These are phyloP conservation scores for Ganoderma meredithae DNA, from an alignment of 1,284 basidiomycete genomes.

Conservation along the genomic window DNA sequence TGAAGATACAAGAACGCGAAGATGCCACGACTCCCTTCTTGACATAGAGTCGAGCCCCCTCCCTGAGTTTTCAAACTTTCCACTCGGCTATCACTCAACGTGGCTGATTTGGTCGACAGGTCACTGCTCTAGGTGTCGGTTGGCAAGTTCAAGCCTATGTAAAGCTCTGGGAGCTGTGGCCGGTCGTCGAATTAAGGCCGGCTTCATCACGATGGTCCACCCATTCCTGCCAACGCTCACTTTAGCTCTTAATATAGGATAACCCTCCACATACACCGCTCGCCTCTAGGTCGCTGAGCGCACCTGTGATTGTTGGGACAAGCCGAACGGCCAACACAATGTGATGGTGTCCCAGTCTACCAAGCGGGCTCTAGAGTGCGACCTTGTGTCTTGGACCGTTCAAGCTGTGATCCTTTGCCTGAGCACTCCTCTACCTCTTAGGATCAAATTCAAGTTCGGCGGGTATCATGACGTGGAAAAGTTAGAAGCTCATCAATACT, in stretches of 20 bases:
- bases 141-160: not conserved
- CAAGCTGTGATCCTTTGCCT: no score
- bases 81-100: not conserved
- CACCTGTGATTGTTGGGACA: no score
- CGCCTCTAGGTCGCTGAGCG: no score
- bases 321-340: no score
- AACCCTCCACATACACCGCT: not conserved
- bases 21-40: no score
- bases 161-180: not conserved
- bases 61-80: no score
- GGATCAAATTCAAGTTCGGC: not conserved
- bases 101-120: not conserved
- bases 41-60: no score
- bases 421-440: not conserved
- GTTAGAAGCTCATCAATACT: not conserved
- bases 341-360: no score
- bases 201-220: no score
- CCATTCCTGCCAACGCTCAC: not conserved
- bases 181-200: not conserved
- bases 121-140: not conserved
- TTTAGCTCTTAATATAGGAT: not conserved
- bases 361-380: no score
- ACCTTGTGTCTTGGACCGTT: no score
- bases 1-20: no score
- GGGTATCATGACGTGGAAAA: not conserved